phyloP scores from a whole-genome alignment of 352 stramenopile genomes.

The Globisporangium paddicum region DNA sequence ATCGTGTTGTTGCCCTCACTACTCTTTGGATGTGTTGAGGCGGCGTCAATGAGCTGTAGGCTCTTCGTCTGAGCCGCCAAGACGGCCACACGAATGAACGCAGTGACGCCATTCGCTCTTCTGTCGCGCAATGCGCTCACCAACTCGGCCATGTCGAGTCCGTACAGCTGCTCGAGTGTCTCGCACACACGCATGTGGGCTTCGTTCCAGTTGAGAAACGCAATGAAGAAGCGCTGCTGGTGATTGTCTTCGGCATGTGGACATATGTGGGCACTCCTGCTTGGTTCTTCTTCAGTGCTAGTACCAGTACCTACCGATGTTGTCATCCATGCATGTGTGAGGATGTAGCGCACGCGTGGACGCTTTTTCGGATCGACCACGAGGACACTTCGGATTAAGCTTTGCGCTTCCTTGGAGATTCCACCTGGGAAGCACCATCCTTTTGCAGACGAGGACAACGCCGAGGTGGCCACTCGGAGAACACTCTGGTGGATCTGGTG shows the following conservation, averaged over 20 bases:
- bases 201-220: slow-evolving; percentile 21
- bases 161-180: slow-evolving; percentile 17
- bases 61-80: slow-evolving; percentile 11
- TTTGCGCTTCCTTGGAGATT: slow-evolving; percentile 35
- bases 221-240: not conserved
- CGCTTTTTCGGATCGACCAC: slow-evolving; percentile 36
- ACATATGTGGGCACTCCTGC: not conserved
- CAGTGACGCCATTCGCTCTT: slow-evolving; percentile 14
- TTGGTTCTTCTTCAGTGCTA: too few species aligned
- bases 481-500: slow-evolving; percentile 40
- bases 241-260: not conserved
- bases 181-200: slow-evolving; percentile 12
- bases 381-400: slow-evolving; percentile 41
- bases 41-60: not conserved
- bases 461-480: slow-evolving; percentile 1
- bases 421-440: slow-evolving; percentile 8
- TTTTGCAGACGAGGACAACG: not conserved
- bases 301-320: too few species aligned
- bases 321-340: slow-evolving; percentile 36
- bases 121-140: not conserved
- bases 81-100: slow-evolving; percentile 19
- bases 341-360: slow-evolving; percentile 27
- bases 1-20: not conserved
- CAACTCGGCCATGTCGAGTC: slow-evolving; percentile 5
- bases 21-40: not conserved